Conservation (phyloP, 495 filamentous ascomycete genomes). For the Lophium mytilinum region DNA sequence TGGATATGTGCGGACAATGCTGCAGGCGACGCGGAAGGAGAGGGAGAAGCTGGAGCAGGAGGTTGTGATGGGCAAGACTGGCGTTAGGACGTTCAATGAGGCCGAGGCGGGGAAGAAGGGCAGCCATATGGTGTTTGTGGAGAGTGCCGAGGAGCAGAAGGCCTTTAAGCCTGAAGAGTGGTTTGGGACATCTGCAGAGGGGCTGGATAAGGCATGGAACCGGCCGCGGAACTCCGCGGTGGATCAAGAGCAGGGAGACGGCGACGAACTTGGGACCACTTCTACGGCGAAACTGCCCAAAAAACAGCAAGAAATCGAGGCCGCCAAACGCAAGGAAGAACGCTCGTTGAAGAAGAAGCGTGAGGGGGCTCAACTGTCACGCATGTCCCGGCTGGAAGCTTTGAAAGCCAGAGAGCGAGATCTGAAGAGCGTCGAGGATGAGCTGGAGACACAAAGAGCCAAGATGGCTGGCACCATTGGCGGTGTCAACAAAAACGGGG, state of each 20-base stretch:
- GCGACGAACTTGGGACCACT: slow-evolving; percentile 20
- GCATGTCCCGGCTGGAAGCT: slow-evolving; percentile 49
- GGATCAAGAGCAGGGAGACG: slow-evolving; percentile 30
- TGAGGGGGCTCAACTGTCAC: slow-evolving; percentile 42
- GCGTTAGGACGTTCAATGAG: slow-evolving; percentile 27
- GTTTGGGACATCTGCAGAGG: slow-evolving; percentile 30
- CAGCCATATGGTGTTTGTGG: slow-evolving; percentile 50
- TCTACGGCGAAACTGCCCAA: slow-evolving; percentile 24
- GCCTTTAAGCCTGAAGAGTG: slow-evolving; percentile 32
- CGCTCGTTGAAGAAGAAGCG: slow-evolving; percentile 41
- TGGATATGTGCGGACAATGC: slow-evolving; percentile 69
- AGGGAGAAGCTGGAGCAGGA: slow-evolving; percentile 52
- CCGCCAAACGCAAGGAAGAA: slow-evolving; percentile 40
- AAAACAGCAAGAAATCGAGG: slow-evolving; percentile 33
- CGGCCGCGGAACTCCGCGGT: slow-evolving; percentile 30
- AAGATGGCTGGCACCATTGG: slow-evolving; percentile 75
- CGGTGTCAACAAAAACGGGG: slow-evolving; percentile 70
- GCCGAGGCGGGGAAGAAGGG: slow-evolving; percentile 26
- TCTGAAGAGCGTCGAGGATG: slow-evolving; percentile 62
- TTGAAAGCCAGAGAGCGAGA: slow-evolving; percentile 62
- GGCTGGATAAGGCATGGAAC: slow-evolving; percentile 29
- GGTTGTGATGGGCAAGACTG: slow-evolving; percentile 34
- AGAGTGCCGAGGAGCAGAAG: slow-evolving; percentile 44
- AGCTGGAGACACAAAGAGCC: slow-evolving; percentile 69
- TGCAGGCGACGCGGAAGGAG: slow-evolving; percentile 50